Base-by-base conservation (phyloP, 1,284 basidiomycete genomes). In the Fistulinella staudtii region DNA sequence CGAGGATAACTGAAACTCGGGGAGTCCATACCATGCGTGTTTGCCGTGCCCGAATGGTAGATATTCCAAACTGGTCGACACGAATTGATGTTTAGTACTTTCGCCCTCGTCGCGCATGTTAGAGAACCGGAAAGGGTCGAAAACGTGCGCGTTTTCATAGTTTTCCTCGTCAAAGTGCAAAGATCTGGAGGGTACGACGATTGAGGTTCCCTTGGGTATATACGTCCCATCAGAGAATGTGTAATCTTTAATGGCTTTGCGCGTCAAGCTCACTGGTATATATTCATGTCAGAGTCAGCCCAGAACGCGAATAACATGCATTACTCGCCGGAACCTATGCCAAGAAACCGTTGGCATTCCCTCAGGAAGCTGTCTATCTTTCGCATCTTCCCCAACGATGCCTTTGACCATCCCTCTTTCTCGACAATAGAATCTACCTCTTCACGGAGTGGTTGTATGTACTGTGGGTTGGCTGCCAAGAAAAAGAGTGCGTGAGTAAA, bases 311-410 rank as follows among this genome's bases (percentile, higher is more conserved):
- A 20, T 33, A 8, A 20, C 10, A 13, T 3, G 43, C 15, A 27
- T 9, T 21, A 57, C 61, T 33, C 52, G 69, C 65, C n/a, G n/a
- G 49, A 21, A 30, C 45, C 49, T 9, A 65, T 20, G 0, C 65
- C 61, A 22, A 61, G 54, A 14, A 64, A 28, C 5, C 73, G 61
- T 44, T 66, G 62, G 2, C 64, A 58, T 53, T 76, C 74, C 36
- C 63, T 64, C 24, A 76, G 15, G 53, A 76, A 73, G 50, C 73
- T 76, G 53, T 76, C 74, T 4, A 73, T 43, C 50, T 68, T 71
- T 42, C 53, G 50, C 69, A 75, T 69, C 40, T 66, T 66, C 30
- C 51, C 58, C 31, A 75, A 45, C 0, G 67, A 64, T 0, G 45
- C 53, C 49, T 71, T 73, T 6, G 70, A 65, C 72, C 73, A 74